Percentiles rank a stretch among this genome's conserved stretches.
Conservation (phyloP, 2,329 filamentous ascomycete genomes). For the Magnaporthiopsis incrustans region DNA sequence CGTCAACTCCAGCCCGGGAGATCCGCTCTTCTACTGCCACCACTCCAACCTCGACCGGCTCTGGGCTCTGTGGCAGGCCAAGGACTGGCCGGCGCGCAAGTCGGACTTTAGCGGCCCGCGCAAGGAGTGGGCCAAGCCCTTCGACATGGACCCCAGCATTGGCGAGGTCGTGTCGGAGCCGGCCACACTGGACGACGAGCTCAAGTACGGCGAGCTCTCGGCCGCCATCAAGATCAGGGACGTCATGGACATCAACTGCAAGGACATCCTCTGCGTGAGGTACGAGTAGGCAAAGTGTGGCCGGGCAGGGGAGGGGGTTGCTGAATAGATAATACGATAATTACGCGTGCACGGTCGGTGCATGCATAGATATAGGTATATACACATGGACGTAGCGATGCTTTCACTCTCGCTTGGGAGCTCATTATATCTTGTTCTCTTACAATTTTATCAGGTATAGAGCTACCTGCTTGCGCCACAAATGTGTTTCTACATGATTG, state of each 20-base stretch:
- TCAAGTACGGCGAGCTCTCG: neutral
- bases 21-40: conserved; percentile 19
- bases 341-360: neutral
- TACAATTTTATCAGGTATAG: too few relatives aligned
- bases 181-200: neutral
- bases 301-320: too few relatives aligned
- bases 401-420: too few relatives aligned
- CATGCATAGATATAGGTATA: neutral
- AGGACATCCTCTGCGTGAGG: neutral
- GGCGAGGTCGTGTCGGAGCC: too few relatives aligned
- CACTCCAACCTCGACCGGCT: conserved; percentile 17
- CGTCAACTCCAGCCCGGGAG: conserved; percentile 1
- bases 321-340: neutral
- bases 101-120: conserved; percentile 1
- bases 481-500: neutral
- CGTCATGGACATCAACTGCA: neutral
- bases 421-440: too few relatives aligned
- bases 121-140: neutral
- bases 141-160: too few relatives aligned
- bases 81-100: conserved; percentile 4
- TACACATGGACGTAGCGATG: too few relatives aligned
- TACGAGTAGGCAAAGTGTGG: neutral
- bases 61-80: conserved; percentile 4
- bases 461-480: neutral
- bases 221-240: neutral